phyloP scores from a whole-genome alignment of 106 monocot species.

The Dactylorhiza incarnata region DNA sequence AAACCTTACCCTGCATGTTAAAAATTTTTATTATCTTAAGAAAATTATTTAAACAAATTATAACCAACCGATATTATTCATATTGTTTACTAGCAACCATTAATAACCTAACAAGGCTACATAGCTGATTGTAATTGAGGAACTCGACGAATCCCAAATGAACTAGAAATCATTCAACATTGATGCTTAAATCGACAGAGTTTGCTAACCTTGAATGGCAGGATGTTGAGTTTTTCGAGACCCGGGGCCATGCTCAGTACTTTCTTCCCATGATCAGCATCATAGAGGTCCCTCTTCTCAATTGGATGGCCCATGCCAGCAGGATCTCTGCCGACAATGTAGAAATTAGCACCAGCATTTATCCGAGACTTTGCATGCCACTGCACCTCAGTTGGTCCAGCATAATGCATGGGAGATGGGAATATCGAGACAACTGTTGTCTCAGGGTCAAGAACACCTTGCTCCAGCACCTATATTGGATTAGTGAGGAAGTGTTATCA shows the following conservation, averaged over 20 bases:
- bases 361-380: constrained; percentile 93
- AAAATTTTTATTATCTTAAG: too few species aligned
- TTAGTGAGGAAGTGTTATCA: neutral
- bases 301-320: constrained; percentile 86
- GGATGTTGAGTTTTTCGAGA: constrained; percentile 78
- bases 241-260: constrained; percentile 88
- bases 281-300: constrained; percentile 82
- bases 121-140: neutral
- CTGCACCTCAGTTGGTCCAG: constrained; percentile 94
- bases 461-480: constrained; percentile 67
- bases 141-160: neutral
- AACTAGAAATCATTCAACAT: neutral
- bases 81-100: neutral
- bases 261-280: constrained; percentile 94
- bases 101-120: neutral
- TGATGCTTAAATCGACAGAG: neutral
- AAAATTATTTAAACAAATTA: neutral
- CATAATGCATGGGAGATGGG: constrained; percentile 96
- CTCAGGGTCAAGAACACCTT: constrained; percentile 85
- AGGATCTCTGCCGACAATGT: constrained; percentile 94
- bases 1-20: too few species aligned
- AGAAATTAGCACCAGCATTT: constrained; percentile 95
- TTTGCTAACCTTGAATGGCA: constrained; percentile 77
- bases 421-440: constrained; percentile 90
- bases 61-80: neutral